Conservation (phyloP, 306 rosid genomes). For the Nissolia schottii region DNA sequence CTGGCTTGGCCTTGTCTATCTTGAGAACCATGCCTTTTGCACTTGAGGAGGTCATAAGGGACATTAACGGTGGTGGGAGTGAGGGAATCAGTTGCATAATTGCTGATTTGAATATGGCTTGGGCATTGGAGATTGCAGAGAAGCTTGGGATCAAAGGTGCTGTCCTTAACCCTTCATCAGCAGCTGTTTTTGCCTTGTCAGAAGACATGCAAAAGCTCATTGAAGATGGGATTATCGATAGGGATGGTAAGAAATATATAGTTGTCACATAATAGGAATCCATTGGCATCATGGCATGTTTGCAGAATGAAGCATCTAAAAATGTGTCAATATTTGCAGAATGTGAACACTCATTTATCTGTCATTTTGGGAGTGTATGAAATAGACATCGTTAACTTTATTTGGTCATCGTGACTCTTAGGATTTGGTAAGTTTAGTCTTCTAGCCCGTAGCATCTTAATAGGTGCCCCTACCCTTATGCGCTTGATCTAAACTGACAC, state of each 20-base stretch:
- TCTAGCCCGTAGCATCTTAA: no score
- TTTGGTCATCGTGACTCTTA: no score
- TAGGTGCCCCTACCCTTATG: no score
- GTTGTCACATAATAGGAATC: neutral
- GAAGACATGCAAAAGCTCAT: slow-evolving; percentile 24
- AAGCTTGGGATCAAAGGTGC: slow-evolving; percentile 33
- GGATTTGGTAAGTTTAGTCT: no score
- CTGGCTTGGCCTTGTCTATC: neutral
- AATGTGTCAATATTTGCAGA: neutral
- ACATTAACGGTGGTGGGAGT: slow-evolving; percentile 1
- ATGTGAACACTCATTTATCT: no score
- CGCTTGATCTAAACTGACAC: neutral
- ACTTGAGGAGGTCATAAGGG: slow-evolving; percentile 34
- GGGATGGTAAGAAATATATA: slow-evolving; percentile 14
- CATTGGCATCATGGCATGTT: neutral
- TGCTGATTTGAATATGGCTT: slow-evolving; percentile 19
- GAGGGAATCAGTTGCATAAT: slow-evolving; percentile 15
- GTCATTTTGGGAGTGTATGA: no score
- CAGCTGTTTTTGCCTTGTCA: neutral
- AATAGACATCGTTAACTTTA: no score
- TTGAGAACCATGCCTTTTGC: slow-evolving; percentile 18
- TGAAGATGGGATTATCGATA: slow-evolving; percentile 32
- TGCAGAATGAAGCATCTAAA: neutral
- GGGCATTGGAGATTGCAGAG: slow-evolving; percentile 31
- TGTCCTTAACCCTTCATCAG: slow-evolving; percentile 19